Base-by-base conservation (phyloP, 1,284 basidiomycete species). In the Malassezia vespertilionis region DNA sequence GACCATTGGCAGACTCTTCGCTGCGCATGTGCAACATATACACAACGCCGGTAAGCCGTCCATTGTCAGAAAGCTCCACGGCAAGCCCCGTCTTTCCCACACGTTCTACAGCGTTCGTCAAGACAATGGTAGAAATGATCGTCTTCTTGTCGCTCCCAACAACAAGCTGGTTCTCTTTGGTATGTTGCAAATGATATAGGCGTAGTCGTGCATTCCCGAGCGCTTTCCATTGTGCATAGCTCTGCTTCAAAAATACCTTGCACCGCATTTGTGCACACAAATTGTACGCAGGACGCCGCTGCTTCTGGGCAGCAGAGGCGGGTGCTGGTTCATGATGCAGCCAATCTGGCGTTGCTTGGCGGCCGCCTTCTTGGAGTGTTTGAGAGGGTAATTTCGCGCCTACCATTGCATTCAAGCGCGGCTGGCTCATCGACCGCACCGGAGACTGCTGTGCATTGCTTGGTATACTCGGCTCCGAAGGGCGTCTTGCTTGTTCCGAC, bases 81-180 rank as follows among this genome's bases (percentile, higher is more conserved):
- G 93, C 93, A 23, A 99, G 82, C 18, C 93, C 93, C 5, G 90
- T 95, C 74, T 90, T 93, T 18, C 88, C 93, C 17, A 99, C 90
- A 31, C 93, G 78, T 74, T 97, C 93, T 18, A 97, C 90, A 5
- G 90, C 93, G 71, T 96, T 90, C 3, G 83, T 84, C 44, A 96
- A 75, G 27, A 99, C 83, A 56, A 97, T 93, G 1, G 91, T 96
- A 35, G 87, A 93, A 53, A 99, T 90, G 20, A 50, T 39, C n/a
- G 67, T 52, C 52, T 61, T 64, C 63, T 79, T 80, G 54, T 91
- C 86, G 21, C 82, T 80, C 72, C 90, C 84, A 28, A 97, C 91
- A 20, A 97, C 93, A 22, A 99, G 78, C 72, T 99, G 93, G 73
- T 96, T 96, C 61, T 87, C 75, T 60, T 88, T 85, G 24, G 82